Evolutionary conservation across 2,329 filamentous ascomycete species (phyloP).

Genomic region (Cladophialophora carrionii): DNA sequence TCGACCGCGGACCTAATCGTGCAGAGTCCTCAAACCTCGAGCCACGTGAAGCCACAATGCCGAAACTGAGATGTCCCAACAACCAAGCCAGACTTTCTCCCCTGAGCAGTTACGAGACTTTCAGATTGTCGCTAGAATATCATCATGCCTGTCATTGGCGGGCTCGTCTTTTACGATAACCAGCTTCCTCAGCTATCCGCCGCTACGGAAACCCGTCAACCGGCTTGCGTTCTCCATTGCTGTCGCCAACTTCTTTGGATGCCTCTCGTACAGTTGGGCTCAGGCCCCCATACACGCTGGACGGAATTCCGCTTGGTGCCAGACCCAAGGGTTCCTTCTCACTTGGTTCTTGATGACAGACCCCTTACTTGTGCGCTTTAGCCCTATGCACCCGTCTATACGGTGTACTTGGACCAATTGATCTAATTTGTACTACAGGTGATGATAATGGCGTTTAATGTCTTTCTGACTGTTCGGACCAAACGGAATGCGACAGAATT

Average conservation of each 20-base stretch:
- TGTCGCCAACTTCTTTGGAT: slow-evolving; percentile 27
- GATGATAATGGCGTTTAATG: slow-evolving; percentile 28
- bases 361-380: slow-evolving; percentile 22
- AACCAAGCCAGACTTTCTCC: slow-evolving; percentile 18
- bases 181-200: slow-evolving; percentile 26
- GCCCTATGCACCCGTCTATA: not conserved
- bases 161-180: slow-evolving; percentile 29
- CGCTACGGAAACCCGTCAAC: slow-evolving; percentile 31
- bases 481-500: slow-evolving; percentile 24
- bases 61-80: slow-evolving; percentile 15
- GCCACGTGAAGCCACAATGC: not conserved
- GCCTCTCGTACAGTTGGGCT: slow-evolving; percentile 28
- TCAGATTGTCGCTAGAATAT: slow-evolving; percentile 25
- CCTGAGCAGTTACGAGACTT: slow-evolving; percentile 20
- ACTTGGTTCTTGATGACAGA: slow-evolving; percentile 34
- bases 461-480: slow-evolving; percentile 23
- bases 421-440: slow-evolving; percentile 21
- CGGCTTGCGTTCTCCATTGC: slow-evolving; percentile 32
- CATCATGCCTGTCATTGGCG: slow-evolving; percentile 26
- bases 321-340: slow-evolving; percentile 29
- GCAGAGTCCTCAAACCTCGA: not conserved
- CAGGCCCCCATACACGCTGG: slow-evolving; percentile 22
- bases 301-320: slow-evolving; percentile 27
- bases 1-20: not conserved
- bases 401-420: not conserved